These are phyloP conservation scores for Camelina neglecta DNA, from an alignment of 345 rosid species.

Conservation along the genomic window DNA sequence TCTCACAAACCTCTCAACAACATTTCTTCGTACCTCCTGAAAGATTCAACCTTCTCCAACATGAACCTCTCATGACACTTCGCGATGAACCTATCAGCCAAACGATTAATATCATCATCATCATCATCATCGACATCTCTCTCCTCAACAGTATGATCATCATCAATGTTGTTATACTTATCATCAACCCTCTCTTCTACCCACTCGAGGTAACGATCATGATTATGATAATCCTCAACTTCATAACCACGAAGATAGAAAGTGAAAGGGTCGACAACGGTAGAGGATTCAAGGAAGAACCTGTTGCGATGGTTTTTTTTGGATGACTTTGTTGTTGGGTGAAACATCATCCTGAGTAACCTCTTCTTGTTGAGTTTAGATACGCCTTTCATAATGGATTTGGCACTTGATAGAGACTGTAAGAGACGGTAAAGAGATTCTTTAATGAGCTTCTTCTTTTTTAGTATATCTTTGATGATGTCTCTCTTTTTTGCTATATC, in stretches of 20 bases:
- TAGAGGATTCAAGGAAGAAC: conserved; percentile 66
- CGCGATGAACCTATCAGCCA: conserved; percentile 81
- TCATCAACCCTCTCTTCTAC: conserved; percentile 49
- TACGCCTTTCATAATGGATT: conserved; percentile 50
- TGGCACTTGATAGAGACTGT: conserved; percentile 63
- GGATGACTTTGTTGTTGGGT: conserved; percentile 41
- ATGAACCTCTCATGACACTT: conserved; percentile 79
- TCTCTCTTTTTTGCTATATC: conserved; percentile 14
- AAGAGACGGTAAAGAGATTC: conserved; percentile 58
- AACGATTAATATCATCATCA: conserved; percentile 64
- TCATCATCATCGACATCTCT: conserved; percentile 42
- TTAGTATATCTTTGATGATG: conserved; percentile 40
- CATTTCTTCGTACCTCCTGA: conserved; percentile 74
- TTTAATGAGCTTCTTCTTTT: not conserved
- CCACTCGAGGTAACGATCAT: conserved; percentile 60
- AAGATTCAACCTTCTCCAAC: conserved; percentile 86
- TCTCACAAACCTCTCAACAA: conserved; percentile 65
- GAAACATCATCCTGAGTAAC: conserved; percentile 35
- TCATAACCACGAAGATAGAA: conserved; percentile 35
- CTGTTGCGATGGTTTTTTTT: conserved; percentile 50
- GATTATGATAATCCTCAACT: not conserved
- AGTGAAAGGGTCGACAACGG: conserved; percentile 47
- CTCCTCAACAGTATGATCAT: conserved; percentile 1
- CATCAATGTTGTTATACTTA: not conserved
- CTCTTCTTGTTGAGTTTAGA: conserved; percentile 47